Conservation (phyloP, 768 basidiomycete genomes). For the Amyloporia xantha region DNA sequence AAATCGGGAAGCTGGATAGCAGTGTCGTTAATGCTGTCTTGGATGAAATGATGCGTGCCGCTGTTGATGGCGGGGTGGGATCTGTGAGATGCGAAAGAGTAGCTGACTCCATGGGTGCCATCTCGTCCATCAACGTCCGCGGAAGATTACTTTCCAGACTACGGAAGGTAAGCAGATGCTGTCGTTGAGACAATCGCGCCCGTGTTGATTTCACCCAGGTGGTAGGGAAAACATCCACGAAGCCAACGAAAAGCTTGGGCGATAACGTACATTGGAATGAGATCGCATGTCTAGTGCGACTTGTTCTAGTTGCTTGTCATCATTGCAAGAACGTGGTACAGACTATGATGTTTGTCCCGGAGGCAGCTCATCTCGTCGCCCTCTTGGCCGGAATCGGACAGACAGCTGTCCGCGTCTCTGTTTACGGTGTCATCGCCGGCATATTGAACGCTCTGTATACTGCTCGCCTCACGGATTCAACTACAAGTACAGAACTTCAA, state of each 20-base stretch:
- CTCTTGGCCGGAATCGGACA: constrained; percentile 75
- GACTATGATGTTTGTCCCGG: constrained; percentile 76
- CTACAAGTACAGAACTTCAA: constrained; percentile 48
- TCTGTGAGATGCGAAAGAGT: constrained; percentile 71
- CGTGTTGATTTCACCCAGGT: constrained; percentile 29
- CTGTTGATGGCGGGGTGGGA: constrained; percentile 77
- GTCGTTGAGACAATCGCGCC: background rate
- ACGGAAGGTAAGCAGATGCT: constrained; percentile 50
- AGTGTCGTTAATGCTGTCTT: constrained; percentile 64
- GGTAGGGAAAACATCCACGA: constrained; percentile 64
- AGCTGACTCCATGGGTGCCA: constrained; percentile 61
- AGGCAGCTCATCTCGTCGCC: constrained; percentile 73
- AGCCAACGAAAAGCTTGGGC: constrained; percentile 52
- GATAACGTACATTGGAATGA: constrained; percentile 78
- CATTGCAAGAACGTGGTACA: constrained; percentile 55
- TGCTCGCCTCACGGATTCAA: constrained; percentile 50
- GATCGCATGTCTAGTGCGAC: constrained; percentile 70
- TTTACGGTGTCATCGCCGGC: constrained; percentile 79
- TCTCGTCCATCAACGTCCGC: constrained; percentile 72
- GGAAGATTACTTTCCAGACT: constrained; percentile 74
- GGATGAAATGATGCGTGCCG: constrained; percentile 75
- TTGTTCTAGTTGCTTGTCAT: constrained; percentile 68
- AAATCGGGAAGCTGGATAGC: constrained; percentile 65
- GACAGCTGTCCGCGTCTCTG: constrained; percentile 65
- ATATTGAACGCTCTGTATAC: constrained; percentile 72